Evolutionary conservation across 2,329 filamentous ascomycete species (phyloP), one percentile per base, ranked within the genome.

Genomic region (Paraconiothyrium brasiliense): DNA sequence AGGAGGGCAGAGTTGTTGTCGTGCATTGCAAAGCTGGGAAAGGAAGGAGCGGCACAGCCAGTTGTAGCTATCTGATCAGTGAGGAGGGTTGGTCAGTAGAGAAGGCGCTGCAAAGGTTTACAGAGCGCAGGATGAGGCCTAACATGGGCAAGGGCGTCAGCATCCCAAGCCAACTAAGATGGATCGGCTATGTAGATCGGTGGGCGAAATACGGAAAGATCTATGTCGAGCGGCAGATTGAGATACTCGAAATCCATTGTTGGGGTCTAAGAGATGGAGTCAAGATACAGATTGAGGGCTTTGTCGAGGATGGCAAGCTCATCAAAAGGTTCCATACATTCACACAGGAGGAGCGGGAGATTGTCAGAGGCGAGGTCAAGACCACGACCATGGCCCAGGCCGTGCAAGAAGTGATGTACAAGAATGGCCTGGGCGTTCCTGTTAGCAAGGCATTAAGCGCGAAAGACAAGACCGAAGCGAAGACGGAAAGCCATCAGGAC

Each of bases 21-120:
- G 93, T 98, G 8, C 95, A 99, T 79, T 98, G 95, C 83, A 98
- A 98, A 77, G 95, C 95, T 1, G 95, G 95, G 2, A 99, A 99
- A 79, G 95, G 95, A 1, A 86, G 95, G 54, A 97, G 92, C 67
- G 95, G 95, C 4, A 97, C 93, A 0, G 88, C 93, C 70, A 90
- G 90, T 34, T 97, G 92, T 79, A 92, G 91, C 69, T 98, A 97
- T 76, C 83, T 99, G 60, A 95, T 99, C 70, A 89, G 91, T 8
- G 92, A 98, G 75, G 91, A 95, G 73, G 89, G 87, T 4, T 92
- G 89, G 90, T 84, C 82, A 34, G 79, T 84, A 44, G 83, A 86
- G 54, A 87, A 90, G 67, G 90, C 90, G 0, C 78, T 92, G 62
- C 81, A 85, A 59, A 80, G 87, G 20, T 92, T 92, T 72, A 99